Conservation (phyloP, 2,329 filamentous ascomycete species). For the Aspergillus novoparasiticus region DNA sequence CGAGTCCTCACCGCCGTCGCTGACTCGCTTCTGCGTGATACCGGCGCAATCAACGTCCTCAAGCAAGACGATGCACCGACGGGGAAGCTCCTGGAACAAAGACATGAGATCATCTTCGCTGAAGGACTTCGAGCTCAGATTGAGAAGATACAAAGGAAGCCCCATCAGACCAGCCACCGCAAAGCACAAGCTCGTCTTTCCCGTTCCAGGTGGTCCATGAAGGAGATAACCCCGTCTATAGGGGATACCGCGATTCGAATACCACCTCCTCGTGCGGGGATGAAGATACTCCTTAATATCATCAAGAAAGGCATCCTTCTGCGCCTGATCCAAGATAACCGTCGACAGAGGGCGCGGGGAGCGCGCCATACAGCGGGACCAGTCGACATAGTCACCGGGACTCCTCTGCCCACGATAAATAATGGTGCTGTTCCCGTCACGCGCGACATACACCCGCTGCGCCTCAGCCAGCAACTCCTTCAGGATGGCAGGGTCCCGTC, state of each 20-base stretch:
- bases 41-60: constrained; percentile 78
- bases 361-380: constrained; percentile 44
- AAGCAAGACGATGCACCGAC: constrained; percentile 71
- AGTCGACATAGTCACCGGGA: constrained; percentile 25
- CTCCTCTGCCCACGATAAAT: constrained; percentile 40
- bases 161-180: constrained; percentile 71
- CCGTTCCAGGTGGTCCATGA: constrained; percentile 77
- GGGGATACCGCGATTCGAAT: constrained; percentile 78
- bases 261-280: constrained; percentile 66
- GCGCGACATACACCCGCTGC: constrained; percentile 38
- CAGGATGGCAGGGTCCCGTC: constrained; percentile 36
- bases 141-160: constrained; percentile 72
- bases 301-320: constrained; percentile 53
- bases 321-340: constrained; percentile 54
- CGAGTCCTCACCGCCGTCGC: constrained; percentile 25
- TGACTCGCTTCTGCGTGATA: constrained; percentile 60
- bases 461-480: constrained; percentile 40
- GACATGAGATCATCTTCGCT: constrained; percentile 66
- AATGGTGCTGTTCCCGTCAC: constrained; percentile 39
- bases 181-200: constrained; percentile 73
- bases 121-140: constrained; percentile 62
- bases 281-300: constrained; percentile 62
- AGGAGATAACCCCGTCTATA: constrained; percentile 84
- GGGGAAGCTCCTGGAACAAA: constrained; percentile 69
- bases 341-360: constrained; percentile 57